These are phyloP conservation scores for Flaveria linearis DNA, from an alignment of 129 eudicot species.

Conservation along the genomic window DNA sequence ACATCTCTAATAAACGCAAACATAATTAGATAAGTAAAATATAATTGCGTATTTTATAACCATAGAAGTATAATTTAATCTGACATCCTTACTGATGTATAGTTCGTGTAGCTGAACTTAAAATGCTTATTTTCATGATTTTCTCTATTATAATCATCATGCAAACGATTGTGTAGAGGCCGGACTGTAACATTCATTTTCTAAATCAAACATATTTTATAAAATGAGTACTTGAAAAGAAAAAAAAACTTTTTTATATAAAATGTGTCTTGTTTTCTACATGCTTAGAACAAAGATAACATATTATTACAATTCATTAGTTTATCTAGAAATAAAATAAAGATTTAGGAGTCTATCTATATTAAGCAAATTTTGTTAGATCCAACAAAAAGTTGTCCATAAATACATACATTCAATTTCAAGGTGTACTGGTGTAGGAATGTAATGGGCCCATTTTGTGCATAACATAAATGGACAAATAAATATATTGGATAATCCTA, in stretches of 20 bases:
- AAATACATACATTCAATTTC: not conserved
- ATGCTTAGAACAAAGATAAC: not conserved
- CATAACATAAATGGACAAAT: not conserved
- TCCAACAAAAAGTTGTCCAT: not conserved
- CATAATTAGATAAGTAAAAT: not conserved
- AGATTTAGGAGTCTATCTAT: constrained; percentile 2
- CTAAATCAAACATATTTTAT: not conserved
- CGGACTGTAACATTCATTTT: not conserved
- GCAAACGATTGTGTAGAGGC: not conserved
- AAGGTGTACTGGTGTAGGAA: not conserved
- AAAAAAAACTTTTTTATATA: not conserved
- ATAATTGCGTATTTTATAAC: not conserved
- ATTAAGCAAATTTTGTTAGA: constrained; percentile 1
- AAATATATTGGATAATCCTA: not conserved
- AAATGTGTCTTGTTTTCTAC: not conserved
- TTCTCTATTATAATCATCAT: not conserved
- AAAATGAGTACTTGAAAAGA: not conserved
- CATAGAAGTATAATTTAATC: not conserved
- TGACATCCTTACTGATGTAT: too few relatives aligned
- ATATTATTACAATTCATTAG: not conserved
- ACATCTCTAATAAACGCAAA: too few relatives aligned
- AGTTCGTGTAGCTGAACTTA: too few relatives aligned
- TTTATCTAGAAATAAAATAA: not conserved
- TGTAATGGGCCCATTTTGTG: not conserved
- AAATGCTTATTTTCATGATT: too few relatives aligned